Base-by-base conservation (phyloP, 805 yeast genomes). In the Groenewaldozyma tartarivorans region DNA sequence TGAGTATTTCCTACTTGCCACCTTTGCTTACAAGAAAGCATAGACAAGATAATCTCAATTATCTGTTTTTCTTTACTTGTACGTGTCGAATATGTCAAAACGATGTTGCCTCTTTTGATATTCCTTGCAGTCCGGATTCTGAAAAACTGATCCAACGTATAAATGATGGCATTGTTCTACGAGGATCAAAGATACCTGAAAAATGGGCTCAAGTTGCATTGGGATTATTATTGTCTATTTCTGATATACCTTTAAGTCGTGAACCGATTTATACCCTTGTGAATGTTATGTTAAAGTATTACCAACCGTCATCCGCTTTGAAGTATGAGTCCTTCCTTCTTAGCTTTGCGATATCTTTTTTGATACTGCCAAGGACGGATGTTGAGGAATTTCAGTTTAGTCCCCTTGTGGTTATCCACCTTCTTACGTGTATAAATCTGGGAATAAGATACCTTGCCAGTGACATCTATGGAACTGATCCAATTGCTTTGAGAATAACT, bases 1-100 rank as follows among this genome's bases (percentile, higher is more conserved):
- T 38, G 13, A 26, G 21, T 6, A 38, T 38, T 11, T 16, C 26
- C 13, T 38, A 38, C 26, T 31, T 22, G 5, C 16, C 38, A 5
- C 26, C 38, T 6, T 26, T 31, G 18, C 19, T 19, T 13, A 16
- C 38, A 35, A 35, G 7, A 18, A 18, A 29, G n/a, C 32, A 20
- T 35, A 35, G 16, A 9, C 38, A 7, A 35, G 16, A 21, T 21
- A 35, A 11, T 35, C 38, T 21, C 6, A 11, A 20, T 15, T 35
- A 19, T 35, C 38, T 17, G 7, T 35, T 17, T 19, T 20, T 24
- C 13, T 24, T 24, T 24, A 13, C 7, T 7, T 24, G 29, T 24
- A 7, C 11, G 11, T 24, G 29, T 13, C 11, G 13, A 13, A 7
- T 24, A 9, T 24, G 29, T 24, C 7, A 9, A 13, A 24, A 13